Evolutionary conservation across 2,329 filamentous ascomycete species (phyloP).

Genomic region (Aspergillus uvarum): DNA sequence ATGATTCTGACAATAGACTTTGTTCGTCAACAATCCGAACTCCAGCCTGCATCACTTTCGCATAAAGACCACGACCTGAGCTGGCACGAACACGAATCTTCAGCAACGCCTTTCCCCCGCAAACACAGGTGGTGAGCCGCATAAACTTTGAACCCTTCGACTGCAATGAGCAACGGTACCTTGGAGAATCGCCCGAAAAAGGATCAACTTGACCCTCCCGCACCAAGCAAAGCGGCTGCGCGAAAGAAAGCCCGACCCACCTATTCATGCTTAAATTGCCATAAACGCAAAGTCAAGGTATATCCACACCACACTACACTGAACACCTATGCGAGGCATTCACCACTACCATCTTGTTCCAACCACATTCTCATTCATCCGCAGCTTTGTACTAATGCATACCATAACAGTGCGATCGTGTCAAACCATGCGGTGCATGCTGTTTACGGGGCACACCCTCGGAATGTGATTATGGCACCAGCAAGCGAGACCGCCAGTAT

Average conservation of each 20-base stretch:
- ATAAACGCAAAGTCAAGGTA: conserved; percentile 38
- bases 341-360: neutral
- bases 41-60: neutral
- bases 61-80: neutral
- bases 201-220: neutral
- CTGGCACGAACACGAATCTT: neutral
- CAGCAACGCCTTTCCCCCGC: neutral
- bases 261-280: conserved; percentile 32
- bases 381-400: neutral
- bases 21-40: neutral
- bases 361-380: neutral
- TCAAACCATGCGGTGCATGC: conserved; percentile 33
- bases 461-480: conserved; percentile 33
- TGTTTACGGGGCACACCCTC: conserved; percentile 31
- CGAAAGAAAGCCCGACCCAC: conserved; percentile 32
- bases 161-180: neutral
- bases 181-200: neutral
- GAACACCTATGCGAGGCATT: neutral
- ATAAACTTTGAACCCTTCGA: neutral
- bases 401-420: conserved; percentile 28
- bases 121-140: neutral
- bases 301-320: neutral
- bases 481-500: conserved; percentile 31
- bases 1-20: conserved; percentile 6
- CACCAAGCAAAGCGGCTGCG: conserved; percentile 8